These are phyloP conservation scores for Xylaria sp. DNA, from an alignment of 2,329 filamentous ascomycete species.

Conservation along the genomic window DNA sequence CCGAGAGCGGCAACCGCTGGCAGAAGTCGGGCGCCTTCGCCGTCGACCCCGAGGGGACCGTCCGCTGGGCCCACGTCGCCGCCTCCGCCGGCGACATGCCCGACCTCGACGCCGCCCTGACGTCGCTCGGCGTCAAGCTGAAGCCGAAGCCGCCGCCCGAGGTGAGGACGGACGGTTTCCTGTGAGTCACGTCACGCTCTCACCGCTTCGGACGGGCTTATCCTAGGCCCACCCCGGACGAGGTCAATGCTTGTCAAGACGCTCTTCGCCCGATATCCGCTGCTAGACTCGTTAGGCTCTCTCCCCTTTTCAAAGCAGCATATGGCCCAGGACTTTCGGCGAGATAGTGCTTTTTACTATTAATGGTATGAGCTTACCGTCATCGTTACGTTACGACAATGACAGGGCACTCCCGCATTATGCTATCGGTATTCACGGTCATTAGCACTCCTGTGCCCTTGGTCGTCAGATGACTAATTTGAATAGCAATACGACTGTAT, in stretches of 20 bases:
- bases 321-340: background rate
- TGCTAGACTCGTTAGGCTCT: background rate
- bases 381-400: background rate
- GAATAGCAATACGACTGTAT: background rate
- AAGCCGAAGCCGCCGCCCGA: constrained; percentile 39
- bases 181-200: constrained; percentile 25
- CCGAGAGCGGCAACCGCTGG: constrained; percentile 69
- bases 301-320: background rate
- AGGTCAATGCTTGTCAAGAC: background rate
- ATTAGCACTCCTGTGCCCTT: background rate
- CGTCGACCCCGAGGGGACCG: constrained; percentile 53
- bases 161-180: constrained; percentile 33
- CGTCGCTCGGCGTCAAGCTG: constrained; percentile 50
- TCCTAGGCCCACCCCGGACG: background rate
- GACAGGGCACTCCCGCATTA: background rate
- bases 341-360: background rate
- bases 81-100: constrained; percentile 55
- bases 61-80: constrained; percentile 55
- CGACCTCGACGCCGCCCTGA: constrained; percentile 53
- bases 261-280: background rate
- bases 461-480: background rate
- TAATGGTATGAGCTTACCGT: background rate
- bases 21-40: constrained; percentile 69
- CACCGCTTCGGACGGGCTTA: background rate
- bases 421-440: background rate